These are phyloP conservation scores for Cyclocybe cylindracea DNA, from an alignment of 768 basidiomycete genomes.

Conservation along the genomic window DNA sequence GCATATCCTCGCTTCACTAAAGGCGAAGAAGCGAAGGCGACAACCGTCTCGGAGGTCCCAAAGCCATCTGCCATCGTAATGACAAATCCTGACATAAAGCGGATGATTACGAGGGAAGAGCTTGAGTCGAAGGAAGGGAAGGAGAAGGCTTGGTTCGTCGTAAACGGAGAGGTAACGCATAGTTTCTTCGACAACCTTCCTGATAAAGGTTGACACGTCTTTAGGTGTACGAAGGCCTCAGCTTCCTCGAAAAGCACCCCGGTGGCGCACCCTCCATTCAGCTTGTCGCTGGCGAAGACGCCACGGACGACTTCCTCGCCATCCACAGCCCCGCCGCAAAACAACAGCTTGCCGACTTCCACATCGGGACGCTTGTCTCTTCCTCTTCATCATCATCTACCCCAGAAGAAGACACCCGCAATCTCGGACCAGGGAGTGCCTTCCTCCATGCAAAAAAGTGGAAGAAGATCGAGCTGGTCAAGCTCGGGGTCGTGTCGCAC, in stretches of 20 bases:
- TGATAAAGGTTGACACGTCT: neutral
- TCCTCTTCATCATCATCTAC: slow-evolving; percentile 21
- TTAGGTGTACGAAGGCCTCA: slow-evolving; percentile 52
- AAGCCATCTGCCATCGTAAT: slow-evolving; percentile 31
- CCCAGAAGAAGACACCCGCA: slow-evolving; percentile 4
- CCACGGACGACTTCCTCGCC: slow-evolving; percentile 64
- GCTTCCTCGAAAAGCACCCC: slow-evolving; percentile 56
- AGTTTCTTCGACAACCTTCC: neutral
- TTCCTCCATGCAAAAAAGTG: slow-evolving; percentile 48
- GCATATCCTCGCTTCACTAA: slow-evolving; percentile 39
- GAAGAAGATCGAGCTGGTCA: slow-evolving; percentile 44
- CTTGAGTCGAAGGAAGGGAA: slow-evolving; percentile 36
- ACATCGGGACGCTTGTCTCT: slow-evolving; percentile 43
- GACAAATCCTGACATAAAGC: slow-evolving; percentile 44
- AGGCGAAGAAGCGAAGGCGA: neutral
- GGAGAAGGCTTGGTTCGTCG: slow-evolving; percentile 49
- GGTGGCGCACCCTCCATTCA: slow-evolving; percentile 58
- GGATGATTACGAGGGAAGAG: slow-evolving; percentile 46
- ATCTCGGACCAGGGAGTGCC: slow-evolving; percentile 3
- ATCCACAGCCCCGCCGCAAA: slow-evolving; percentile 59
- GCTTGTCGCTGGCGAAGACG: slow-evolving; percentile 58
- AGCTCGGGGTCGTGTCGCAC: slow-evolving; percentile 41
- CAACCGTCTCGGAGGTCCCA: neutral
- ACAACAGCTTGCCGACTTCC: slow-evolving; percentile 46
- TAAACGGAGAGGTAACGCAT: slow-evolving; percentile 43